Base-by-base conservation (phyloP, 2,329 filamentous ascomycete species). In the Furcasterigmium sp. region DNA sequence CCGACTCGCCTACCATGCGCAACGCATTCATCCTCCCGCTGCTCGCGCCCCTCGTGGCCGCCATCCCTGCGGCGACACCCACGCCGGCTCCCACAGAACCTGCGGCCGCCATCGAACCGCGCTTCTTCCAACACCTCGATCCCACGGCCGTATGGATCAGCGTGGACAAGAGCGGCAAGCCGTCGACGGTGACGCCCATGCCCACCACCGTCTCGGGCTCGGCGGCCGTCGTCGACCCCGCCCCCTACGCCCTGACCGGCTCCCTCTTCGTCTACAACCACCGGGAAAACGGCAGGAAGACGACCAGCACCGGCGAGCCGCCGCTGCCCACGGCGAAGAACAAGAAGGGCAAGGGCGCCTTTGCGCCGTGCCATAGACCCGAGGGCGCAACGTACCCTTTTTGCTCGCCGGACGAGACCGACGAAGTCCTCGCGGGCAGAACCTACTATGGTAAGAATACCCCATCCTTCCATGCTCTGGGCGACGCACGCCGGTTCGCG, bases 381-480 rank as follows among this genome's bases (percentile, higher is more conserved):
- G 63, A 76, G 38, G 72, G 70, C 25, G 54, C 58, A 14, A 55
- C 64, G 45, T 70, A 67, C 44, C 77, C 77, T 1, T 77, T 78
- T 51, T 81, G 77, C 56, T 57, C 63, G 13, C 77, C 77, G 1
- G 55, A 59, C 8, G 52, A 59, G 14, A 67, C 67, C 44, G 66
- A 65, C 42, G 64, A 64, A 8, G 57, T 80, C 19, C 65, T 67
- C 45, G 62, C 64, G 2, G 71, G 63, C 23, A 60, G 53, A 11
- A 75, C 67, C 0, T 79, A 80, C 57, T 80, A 77, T 50, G 60
- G 75, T 78, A 54, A 47, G 66, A n/a, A n/a, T n/a, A n/a, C n/a
- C n/a, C n/a, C n/a, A n/a, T 50, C 17, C 21, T 18, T 5, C 18
- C 14, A n/a, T n/a, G n/a, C n/a, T n/a, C n/a, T n/a, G n/a, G n/a